Evolutionary conservation across 1,139 yeast genomes (phyloP).

Genomic region (Yamadazyma pseudoaaseri): DNA sequence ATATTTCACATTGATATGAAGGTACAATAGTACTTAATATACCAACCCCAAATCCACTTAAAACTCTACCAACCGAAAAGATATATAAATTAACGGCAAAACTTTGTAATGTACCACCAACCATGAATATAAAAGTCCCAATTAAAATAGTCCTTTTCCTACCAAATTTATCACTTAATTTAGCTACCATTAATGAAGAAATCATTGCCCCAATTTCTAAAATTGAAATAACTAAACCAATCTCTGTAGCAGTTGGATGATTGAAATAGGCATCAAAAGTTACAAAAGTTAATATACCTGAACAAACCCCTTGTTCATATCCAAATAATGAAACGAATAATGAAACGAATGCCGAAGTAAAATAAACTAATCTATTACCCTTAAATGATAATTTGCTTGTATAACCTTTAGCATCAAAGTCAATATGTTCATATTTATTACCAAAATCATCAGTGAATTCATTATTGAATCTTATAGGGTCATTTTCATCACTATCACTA

Average conservation of each 20-base stretch:
- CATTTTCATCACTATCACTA: conserved; percentile 10
- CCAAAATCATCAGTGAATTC: conserved; percentile 32
- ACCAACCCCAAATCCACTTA: conserved; percentile 56
- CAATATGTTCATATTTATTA: conserved; percentile 35
- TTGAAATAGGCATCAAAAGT: conserved; percentile 45
- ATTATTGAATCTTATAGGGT: conserved; percentile 13
- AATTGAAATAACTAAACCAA: conserved; percentile 52
- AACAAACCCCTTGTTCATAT: conserved; percentile 90
- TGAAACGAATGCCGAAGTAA: conserved; percentile 79
- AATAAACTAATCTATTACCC: conserved; percentile 54
- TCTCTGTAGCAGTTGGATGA: conserved; percentile 44
- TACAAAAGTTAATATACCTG: conserved; percentile 59
- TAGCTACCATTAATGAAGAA: conserved; percentile 47
- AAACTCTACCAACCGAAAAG: conserved; percentile 49
- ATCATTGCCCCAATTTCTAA: conserved; percentile 54
- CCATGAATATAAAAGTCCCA: conserved; percentile 49
- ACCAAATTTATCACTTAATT: conserved; percentile 45
- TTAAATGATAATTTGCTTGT: conserved; percentile 35
- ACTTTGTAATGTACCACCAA: conserved; percentile 52
- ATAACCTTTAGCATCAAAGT: conserved; percentile 36
- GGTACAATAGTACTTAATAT: conserved; percentile 53
- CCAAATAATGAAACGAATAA: conserved; percentile 85
- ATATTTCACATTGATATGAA: conserved; percentile 54
- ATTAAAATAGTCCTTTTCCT: conserved; percentile 47
- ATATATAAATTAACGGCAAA: conserved; percentile 42